phyloP scores from a whole-genome alignment of 345 rosid genomes.

The Conringia planisiliqua region DNA sequence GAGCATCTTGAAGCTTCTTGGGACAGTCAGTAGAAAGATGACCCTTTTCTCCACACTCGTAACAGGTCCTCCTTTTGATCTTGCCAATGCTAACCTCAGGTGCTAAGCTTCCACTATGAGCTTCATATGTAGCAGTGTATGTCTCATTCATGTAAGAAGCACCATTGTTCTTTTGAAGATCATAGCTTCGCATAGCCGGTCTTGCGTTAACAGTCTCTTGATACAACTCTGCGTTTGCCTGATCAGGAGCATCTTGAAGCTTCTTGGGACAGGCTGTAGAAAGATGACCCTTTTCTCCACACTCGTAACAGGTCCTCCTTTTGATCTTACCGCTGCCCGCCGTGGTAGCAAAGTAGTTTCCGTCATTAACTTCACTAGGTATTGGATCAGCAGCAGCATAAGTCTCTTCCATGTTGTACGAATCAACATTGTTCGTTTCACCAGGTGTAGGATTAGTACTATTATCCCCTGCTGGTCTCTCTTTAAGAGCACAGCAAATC shows the following conservation, averaged over 20 bases:
- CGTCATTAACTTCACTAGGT: conserved; percentile 3
- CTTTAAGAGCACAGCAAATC: conserved; percentile 78
- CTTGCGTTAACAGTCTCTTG: conserved; percentile 51
- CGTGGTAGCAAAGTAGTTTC: conserved; percentile 10
- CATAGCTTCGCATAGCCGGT: conserved; percentile 64
- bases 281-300: conserved; percentile 77
- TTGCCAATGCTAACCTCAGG: conserved; percentile 44
- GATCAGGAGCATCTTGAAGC: conserved; percentile 30
- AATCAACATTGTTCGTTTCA: conserved; percentile 16
- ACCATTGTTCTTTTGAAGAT: conserved; percentile 42
- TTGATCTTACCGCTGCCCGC: conserved; percentile 58
- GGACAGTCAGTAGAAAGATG: conserved; percentile 80
- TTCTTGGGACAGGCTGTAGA: conserved; percentile 75
- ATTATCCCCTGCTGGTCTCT: conserved; percentile 28
- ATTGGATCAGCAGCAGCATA: not conserved
- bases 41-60: conserved; percentile 75
- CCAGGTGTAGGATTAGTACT: conserved; percentile 18
- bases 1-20: conserved; percentile 40
- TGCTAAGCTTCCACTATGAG: conserved; percentile 15
- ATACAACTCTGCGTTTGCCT: conserved; percentile 45
- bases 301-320: conserved; percentile 72
- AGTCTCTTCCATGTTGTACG: conserved; percentile 11
- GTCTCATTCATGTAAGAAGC: conserved; percentile 29
- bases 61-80: conserved; percentile 72
- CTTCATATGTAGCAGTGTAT: conserved; percentile 6